These are phyloP conservation scores for Paulownia fortunei DNA, from an alignment of 257 asterid genomes.

Conservation along the genomic window DNA sequence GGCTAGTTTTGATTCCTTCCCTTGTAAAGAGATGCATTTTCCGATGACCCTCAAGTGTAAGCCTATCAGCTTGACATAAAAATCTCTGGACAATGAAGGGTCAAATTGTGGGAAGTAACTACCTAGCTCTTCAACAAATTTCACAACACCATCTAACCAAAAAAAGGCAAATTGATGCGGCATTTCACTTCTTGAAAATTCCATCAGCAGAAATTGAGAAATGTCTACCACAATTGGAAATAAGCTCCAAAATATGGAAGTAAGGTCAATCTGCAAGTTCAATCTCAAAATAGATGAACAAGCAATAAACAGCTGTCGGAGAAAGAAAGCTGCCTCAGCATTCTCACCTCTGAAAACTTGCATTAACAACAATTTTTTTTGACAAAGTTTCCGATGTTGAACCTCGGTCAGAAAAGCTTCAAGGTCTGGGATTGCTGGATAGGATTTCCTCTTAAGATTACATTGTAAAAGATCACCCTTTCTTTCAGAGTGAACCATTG, in stretches of 20 bases:
- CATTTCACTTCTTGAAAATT: constrained; percentile 54
- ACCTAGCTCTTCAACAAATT: constrained; percentile 82
- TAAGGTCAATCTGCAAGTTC: constrained; percentile 51
- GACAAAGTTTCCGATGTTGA: constrained; percentile 48
- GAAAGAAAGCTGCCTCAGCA: constrained; percentile 62
- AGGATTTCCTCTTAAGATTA: constrained; percentile 36
- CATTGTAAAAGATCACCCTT: constrained; percentile 32
- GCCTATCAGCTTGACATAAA: constrained; percentile 61
- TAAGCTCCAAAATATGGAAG: constrained; percentile 52
- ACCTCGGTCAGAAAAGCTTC: constrained; percentile 60
- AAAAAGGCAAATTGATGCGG: constrained; percentile 50
- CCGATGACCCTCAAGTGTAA: constrained; percentile 82
- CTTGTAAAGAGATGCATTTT: constrained; percentile 82
- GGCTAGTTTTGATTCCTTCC: constrained; percentile 71
- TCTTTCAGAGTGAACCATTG: constrained; percentile 30
- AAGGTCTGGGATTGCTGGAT: constrained; percentile 39
- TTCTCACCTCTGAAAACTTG: constrained; percentile 65
- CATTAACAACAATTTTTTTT: constrained; percentile 55
- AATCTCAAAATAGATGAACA: constrained; percentile 79
- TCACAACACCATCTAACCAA: constrained; percentile 73
- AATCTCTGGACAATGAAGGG: constrained; percentile 61
- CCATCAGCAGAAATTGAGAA: constrained; percentile 63
- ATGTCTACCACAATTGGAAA: constrained; percentile 54
- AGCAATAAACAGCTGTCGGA: constrained; percentile 73
- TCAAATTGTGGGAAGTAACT: constrained; percentile 61